Evolutionary conservation across 2,329 filamentous ascomycete species (phyloP), one percentile per base, ranked within the genome.

Genomic region (Plectosphaerella plurivora): DNA sequence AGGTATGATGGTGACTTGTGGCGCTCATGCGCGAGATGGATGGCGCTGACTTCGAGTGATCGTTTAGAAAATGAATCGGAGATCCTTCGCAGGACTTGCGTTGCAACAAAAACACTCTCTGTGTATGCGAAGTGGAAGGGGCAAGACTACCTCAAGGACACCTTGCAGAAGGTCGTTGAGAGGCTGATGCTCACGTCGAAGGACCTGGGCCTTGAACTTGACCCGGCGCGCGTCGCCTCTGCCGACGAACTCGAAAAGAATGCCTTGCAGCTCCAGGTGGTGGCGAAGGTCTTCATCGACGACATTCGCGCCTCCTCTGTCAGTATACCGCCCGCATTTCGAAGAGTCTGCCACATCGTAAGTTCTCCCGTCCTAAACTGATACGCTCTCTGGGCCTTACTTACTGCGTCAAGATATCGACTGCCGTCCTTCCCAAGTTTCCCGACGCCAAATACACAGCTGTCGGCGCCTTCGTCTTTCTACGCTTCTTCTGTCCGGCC

Each of bases 121-220:
- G 76, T 87, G 8, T 88, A 87, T 59, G 84, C 84, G 5, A 88
- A 86, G 61, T 88, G 85, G 85, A 88, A 87, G 67, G 85, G 85
- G 12, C 71, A 77, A 15, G 65, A 74, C 4, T 88, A 88, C 61
- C 74, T 88, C 36, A 82, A 80, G 58, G 72, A 74, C 14, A 88
- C 85, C 2, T 70, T 88, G 10, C 83, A 86, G 58, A 86, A 86
- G 60, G 83, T 88, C 3, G 68, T 88, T 2, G 83, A 87, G 62
- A 73, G 84, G 48, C 70, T 88, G 42, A 84, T 88, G 73, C 63
- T 84, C 33, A 86, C 84, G 3, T 84, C 84, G 1, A 82, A 86
- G 57, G 83, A 87, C 54, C 71, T 88, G 2, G 83, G 87, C 60
- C 73, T 88, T 18, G 85, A 88, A 60, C 74, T 88, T 5, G 84